Evolutionary conservation across 192 early-diverging fungal species (phyloP), one percentile per base, ranked within the genome.

Genomic region (Fimicolochytrium jonesii): DNA sequence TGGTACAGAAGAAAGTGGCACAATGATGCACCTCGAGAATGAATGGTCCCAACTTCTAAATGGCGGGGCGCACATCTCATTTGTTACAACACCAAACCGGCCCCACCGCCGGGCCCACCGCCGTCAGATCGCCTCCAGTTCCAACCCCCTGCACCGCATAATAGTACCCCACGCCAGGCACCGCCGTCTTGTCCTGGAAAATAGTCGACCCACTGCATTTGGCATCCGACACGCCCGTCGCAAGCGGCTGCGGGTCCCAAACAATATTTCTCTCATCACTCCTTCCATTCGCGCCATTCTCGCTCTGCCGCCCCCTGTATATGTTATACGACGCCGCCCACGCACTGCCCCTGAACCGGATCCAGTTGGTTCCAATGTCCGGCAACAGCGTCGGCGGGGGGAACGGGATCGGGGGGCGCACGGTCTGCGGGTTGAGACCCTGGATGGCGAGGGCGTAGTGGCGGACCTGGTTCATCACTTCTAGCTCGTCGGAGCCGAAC

Each of bases 191-290:
- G 34, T 66, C 64, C 44, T 36, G 28, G 42, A 44, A 66, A 20
- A 66, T 32, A 15, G 53, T 57, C 50, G 41, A 46, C 13, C 64
- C 64, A 20, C 25, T 34, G 15, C 45, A 50, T 26, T 37, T 55
- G 52, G n/a, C 41, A 32, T 64, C 62, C 15, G 28, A 30, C 4
- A 66, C 44, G 32, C 29, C 33, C 1, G 47, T 47, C 11, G 43
- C 64, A 45, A 66, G n/a, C 5, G 62, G 62, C 18, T 55, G 36
- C 44, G 20, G 37, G 5, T 64, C 62, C 62, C 62, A 35, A 37
- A 31, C 22, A 42, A 36, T 35, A 22, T 22, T 35, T 23, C 50
- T n/a, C 4, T 56, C 5, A 56, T 11, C 13, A 34, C 28, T 56
- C 23, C 15, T 0, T 56, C n/a, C 36, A 25, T 34, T 30, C 50